These are phyloP conservation scores for Myriosclerotinia curreyana DNA, from an alignment of 2,329 filamentous ascomycete genomes.

Conservation along the genomic window DNA sequence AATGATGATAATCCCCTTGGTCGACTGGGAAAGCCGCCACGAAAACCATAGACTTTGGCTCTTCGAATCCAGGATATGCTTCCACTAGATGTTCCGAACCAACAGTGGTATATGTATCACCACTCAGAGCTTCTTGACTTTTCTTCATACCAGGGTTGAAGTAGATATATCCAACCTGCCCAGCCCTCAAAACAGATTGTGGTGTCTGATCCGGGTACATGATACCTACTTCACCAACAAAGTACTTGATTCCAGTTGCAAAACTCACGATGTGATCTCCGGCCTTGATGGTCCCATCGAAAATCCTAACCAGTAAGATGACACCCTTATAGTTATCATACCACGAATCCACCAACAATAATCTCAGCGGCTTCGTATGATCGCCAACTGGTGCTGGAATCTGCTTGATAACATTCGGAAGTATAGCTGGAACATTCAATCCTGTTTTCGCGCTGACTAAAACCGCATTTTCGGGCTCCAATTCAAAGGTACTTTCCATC, in stretches of 20 bases:
- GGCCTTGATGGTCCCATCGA: conserved; percentile 78
- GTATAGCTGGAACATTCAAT: conserved; percentile 75
- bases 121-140: conserved; percentile 92
- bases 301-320: conserved; percentile 83
- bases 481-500: conserved; percentile 81
- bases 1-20: conserved; percentile 77
- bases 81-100: conserved; percentile 74
- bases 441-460: conserved; percentile 93
- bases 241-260: conserved; percentile 85
- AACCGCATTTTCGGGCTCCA: conserved; percentile 72
- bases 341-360: conserved; percentile 96
- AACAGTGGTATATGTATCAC: conserved; percentile 87
- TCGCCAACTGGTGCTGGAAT: conserved; percentile 81
- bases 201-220: conserved; percentile 88
- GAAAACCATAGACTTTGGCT: conserved; percentile 98
- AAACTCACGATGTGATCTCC: conserved; percentile 87
- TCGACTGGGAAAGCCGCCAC: conserved; percentile 95
- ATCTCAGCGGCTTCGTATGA: conserved; percentile 66
- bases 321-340: conserved; percentile 96
- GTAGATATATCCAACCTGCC: conserved; percentile 93
- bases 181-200: conserved; percentile 76
- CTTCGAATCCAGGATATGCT: conserved; percentile 87
- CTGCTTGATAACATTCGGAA: conserved; percentile 81
- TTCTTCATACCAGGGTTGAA: conserved; percentile 99
- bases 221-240: conserved; percentile 92